These are phyloP conservation scores for Gymnopilus junonius DNA, from an alignment of 768 basidiomycete species.

Conservation along the genomic window DNA sequence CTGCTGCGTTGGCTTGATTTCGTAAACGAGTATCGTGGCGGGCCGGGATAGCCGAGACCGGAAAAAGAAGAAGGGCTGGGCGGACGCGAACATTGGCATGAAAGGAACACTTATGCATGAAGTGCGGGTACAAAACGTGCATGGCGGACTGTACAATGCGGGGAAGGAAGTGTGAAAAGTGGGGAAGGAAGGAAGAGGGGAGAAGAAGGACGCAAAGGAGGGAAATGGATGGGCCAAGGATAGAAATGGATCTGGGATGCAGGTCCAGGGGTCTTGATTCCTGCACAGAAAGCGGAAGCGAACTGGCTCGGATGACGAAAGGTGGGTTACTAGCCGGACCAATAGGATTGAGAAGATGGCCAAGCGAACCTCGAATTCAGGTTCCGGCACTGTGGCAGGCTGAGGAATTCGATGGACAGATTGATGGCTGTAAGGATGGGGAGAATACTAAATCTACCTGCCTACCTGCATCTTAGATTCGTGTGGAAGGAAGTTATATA, in stretches of 20 bases:
- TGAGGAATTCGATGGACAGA: constrained; percentile 3
- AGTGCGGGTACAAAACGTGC: background rate
- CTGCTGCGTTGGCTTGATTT: background rate
- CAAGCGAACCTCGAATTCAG: constrained; percentile 6
- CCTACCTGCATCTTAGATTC: background rate
- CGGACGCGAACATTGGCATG: background rate
- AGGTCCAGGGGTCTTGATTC: background rate
- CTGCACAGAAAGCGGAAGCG: background rate
- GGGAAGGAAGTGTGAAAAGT: constrained; percentile 1
- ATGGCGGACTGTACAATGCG: background rate
- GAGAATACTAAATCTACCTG: background rate
- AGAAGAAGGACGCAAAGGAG: background rate
- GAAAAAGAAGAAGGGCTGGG: background rate
- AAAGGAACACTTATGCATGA: background rate
- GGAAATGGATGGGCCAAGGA: constrained; percentile 1
- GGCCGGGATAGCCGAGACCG: background rate
- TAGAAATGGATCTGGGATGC: background rate
- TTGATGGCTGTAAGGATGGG: background rate
- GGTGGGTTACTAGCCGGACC: background rate
- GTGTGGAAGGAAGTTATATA: background rate
- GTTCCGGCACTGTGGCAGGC: constrained; percentile 1
- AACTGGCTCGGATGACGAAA: background rate
- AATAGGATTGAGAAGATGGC: background rate
- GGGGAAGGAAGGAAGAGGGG: constrained; percentile 1
- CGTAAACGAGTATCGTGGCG: background rate